Evolutionary conservation across 2,329 filamentous ascomycete genomes (phyloP), one percentile per base, ranked within the genome.

Genomic region (Colletotrichum sp.): DNA sequence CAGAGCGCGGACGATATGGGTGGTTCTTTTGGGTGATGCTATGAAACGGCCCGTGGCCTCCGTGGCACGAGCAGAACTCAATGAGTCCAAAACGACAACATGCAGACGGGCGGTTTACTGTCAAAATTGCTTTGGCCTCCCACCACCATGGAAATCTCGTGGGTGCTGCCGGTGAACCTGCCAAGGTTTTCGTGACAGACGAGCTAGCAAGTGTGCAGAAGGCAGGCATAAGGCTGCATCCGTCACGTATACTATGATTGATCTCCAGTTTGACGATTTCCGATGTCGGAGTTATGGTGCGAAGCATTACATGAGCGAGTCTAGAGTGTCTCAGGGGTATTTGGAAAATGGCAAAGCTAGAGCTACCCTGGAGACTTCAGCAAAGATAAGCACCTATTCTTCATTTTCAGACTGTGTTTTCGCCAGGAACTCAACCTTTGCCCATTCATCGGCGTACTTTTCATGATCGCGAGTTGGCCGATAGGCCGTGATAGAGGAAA

Each of bases 61-160:
- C 5, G 32, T 60, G 49, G 55, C 67, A 24, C 34, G 34, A 16
- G 55, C 44, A 39, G 34, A 63, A 10, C 18, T 16, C 24, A 39
- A 16, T 12, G 8, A 30, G 28, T 44, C 4, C 6, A 15, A 13
- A 8, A 44, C 12, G 34, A 12, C 32, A 15, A 28, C 26, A 18
- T 18, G 44, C 13, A 36, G 49, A 70, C n/a, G 36, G 68, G 34
- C 57, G n/a, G 26, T 70, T 63, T 70, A 15, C 68, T 63, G 68
- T 62, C 68, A 63, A n/a, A 49, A 28, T 62, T 8, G 18, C 68
- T 63, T 62, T 57, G 36, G n/a, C 57, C 57, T 32, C 55, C 16
- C 68, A 70, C 68, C 34, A 63, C n/a, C 36, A 63, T 13, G 12
- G 28, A 18, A 4, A n/a, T 21, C 28, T 28, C 6, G 39, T 30